These are phyloP conservation scores for Aspergillus ruber DNA, from an alignment of 2,329 filamentous ascomycete species.

Conservation along the genomic window DNA sequence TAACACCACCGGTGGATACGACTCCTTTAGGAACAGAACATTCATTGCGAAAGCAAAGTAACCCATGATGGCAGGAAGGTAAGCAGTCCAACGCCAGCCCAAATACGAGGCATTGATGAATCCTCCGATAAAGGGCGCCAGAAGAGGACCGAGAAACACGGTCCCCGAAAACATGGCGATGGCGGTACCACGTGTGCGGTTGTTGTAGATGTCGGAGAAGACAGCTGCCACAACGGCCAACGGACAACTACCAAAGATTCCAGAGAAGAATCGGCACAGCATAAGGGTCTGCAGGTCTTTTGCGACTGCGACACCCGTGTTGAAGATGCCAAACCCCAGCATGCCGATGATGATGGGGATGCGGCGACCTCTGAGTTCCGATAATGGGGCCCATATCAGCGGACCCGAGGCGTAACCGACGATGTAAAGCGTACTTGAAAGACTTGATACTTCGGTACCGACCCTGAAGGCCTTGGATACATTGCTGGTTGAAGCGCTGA, in stretches of 20 bases:
- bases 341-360: slow-evolving; percentile 42
- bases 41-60: slow-evolving; percentile 65
- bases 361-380: slow-evolving; percentile 54
- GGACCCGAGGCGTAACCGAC: slow-evolving; percentile 53
- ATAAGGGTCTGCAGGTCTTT: slow-evolving; percentile 35
- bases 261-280: slow-evolving; percentile 41
- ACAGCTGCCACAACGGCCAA: slow-evolving; percentile 38
- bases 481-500: slow-evolving; percentile 54
- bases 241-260: slow-evolving; percentile 39
- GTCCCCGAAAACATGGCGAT: slow-evolving; percentile 44
- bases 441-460: slow-evolving; percentile 31
- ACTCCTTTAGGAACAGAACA: slow-evolving; percentile 46
- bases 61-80: slow-evolving; percentile 47
- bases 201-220: slow-evolving; percentile 42
- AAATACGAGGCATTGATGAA: slow-evolving; percentile 42
- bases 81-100: slow-evolving; percentile 47
- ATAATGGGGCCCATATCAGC: slow-evolving; percentile 55
- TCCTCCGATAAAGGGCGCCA: slow-evolving; percentile 45
- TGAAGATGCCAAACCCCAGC: slow-evolving; percentile 37
- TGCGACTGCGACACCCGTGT: slow-evolving; percentile 37
- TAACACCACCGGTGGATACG: slow-evolving; percentile 48
- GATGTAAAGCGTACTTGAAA: slow-evolving; percentile 42
- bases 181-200: slow-evolving; percentile 31
- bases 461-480: slow-evolving; percentile 47
- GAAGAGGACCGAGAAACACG: slow-evolving; percentile 42